A percentile compares a stretch with the other conserved stretches of the same genome.
These are phyloP conservation scores for Ramularia endophylla DNA, from an alignment of 2,329 filamentous ascomycete species.

Conservation along the genomic window DNA sequence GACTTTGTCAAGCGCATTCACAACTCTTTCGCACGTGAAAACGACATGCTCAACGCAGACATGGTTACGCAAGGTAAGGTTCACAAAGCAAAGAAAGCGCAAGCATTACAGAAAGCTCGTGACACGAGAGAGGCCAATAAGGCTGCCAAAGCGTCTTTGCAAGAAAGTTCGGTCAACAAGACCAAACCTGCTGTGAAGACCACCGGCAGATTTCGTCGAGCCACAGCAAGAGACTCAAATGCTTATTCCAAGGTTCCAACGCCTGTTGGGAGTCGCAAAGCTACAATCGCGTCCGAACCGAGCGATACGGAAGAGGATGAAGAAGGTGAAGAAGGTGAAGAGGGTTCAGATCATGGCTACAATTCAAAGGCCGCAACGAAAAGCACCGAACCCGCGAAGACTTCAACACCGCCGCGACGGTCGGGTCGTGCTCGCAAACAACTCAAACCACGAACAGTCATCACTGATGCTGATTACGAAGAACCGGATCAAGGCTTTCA, in stretches of 20 bases:
- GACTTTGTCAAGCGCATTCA: conserved; percentile 73
- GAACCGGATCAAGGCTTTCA: conserved; percentile 66
- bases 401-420: conserved; percentile 15
- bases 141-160: conserved; percentile 11
- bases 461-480: conserved; percentile 41
- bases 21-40: conserved; percentile 79
- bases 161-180: not conserved
- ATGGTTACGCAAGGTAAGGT: conserved; percentile 54
- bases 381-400: not conserved
- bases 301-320: no score
- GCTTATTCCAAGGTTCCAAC: conserved; percentile 4
- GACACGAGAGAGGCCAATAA: conserved; percentile 26
- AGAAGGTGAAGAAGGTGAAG: no score
- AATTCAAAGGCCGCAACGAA: conserved; percentile 4
- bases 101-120: conserved; percentile 22
- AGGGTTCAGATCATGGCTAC: not conserved
- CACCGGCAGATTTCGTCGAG: not conserved
- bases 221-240: not conserved
- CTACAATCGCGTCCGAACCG: no score
- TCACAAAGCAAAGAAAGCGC: conserved; percentile 31
- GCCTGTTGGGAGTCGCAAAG: not conserved
- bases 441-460: conserved; percentile 16
- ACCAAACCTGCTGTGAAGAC: not conserved
- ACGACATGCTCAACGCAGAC: conserved; percentile 70
- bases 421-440: conserved; percentile 19